Percentiles rank a stretch among this genome's conserved stretches.
Evolutionary conservation across 192 early-diverging fungal genomes (phyloP).

Genomic region (Coemansia nantahalensis): DNA sequence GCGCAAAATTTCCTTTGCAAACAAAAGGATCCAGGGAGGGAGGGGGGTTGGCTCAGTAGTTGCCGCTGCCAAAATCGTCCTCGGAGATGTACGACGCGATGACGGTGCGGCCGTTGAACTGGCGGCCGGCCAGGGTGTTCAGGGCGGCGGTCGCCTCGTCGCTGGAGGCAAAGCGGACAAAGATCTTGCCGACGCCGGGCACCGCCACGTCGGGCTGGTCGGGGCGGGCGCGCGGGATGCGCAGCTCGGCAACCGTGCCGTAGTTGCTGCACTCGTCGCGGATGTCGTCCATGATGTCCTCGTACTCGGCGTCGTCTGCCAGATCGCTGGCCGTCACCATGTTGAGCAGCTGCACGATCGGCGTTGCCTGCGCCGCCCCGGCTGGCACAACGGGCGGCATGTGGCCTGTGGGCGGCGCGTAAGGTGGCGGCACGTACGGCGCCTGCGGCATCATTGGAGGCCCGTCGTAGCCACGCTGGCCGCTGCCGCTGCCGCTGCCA

Average conservation of each 20-base stretch:
- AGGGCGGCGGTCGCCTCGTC: conserved; percentile 69
- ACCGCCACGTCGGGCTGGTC: conserved; percentile 33
- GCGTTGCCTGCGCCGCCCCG: conserved; percentile 59
- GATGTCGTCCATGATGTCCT: conserved; percentile 90
- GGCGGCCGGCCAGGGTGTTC: conserved; percentile 83
- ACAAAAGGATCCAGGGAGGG: no score
- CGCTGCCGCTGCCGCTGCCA: conserved; percentile 1
- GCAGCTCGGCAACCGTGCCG: conserved; percentile 74
- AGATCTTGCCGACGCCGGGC: conserved; percentile 90
- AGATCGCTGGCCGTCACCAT: conserved; percentile 91
- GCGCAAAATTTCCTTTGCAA: no score
- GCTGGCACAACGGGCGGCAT: no score
- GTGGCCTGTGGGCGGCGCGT: no score
- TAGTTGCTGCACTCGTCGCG: conserved; percentile 85
- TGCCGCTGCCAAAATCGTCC: conserved; percentile 63
- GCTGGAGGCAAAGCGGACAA: conserved; percentile 66
- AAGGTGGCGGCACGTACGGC: conserved; percentile 9
- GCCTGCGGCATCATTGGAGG: conserved; percentile 35
- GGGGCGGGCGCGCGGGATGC: conserved; percentile 75
- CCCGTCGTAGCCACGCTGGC: conserved; percentile 1
- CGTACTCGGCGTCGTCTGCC: conserved; percentile 78
- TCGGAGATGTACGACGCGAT: conserved; percentile 81
- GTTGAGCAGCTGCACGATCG: conserved; percentile 86
- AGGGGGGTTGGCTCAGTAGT: conserved; percentile 22
- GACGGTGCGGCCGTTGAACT: conserved; percentile 92